Conservation (phyloP, 2,329 filamentous ascomycete species). For the Fusarium sambucinum region DNA sequence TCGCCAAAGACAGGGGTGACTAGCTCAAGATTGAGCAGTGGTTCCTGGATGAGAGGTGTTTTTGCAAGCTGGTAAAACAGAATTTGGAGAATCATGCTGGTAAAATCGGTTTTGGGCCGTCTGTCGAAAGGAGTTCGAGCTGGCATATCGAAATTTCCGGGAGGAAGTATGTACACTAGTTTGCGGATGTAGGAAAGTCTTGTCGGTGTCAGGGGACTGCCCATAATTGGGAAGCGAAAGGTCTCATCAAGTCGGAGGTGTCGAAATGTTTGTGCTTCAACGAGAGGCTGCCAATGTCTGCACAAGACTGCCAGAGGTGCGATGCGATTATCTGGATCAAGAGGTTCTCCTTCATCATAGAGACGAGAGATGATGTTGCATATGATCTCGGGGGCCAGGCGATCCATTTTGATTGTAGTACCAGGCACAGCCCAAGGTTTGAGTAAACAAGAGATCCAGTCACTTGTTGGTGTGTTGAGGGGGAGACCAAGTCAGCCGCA, state of each 20-base stretch:
- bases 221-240: not conserved
- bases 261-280: constrained; percentile 7
- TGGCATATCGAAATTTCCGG: not conserved
- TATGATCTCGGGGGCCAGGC: constrained; percentile 7
- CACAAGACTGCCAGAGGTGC: not conserved
- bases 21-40: not conserved
- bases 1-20: not conserved
- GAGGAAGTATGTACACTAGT: not conserved
- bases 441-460: not conserved
- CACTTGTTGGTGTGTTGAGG: too few species aligned
- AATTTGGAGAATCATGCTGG: not conserved
- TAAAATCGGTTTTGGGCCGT: not conserved
- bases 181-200: constrained; percentile 13
- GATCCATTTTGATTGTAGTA: not conserved
- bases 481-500: too few species aligned
- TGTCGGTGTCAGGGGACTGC: not conserved
- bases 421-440: not conserved
- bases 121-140: not conserved
- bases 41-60: not conserved
- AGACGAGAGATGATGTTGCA: not conserved
- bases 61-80: not conserved
- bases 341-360: not conserved
- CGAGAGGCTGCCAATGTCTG: not conserved
- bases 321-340: not conserved
- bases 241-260: not conserved